Evolutionary conservation across 2,329 filamentous ascomycete species (phyloP), one percentile per base, ranked within the genome.

Genomic region (Cercospora sp.): DNA sequence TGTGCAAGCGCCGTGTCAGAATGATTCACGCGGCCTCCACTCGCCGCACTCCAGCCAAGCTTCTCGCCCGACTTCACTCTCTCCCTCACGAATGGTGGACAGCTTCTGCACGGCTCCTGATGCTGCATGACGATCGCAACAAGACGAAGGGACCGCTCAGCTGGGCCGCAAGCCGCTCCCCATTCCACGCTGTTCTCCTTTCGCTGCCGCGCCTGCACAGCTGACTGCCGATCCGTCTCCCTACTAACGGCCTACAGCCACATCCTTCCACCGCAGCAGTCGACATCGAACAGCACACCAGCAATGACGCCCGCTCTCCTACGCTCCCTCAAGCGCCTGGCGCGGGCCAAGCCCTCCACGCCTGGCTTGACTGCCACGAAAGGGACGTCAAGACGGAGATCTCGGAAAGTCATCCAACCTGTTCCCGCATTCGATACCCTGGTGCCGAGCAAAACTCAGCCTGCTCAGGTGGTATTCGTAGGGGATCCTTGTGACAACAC

Each of bases 401-500:
- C 59, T 28, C 36, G 59, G 59, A 45, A 57, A 12, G 18, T 26
- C 10, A 13, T 61, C 59, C 59, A 48, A 61, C 33, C 31, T 45
- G 59, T 18, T 62, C 30, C 36, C 60, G 60, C 60, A 9, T 18
- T 51, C 33, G 40, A 51, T 28, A 31, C 40, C 60, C 40, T 28
- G 60, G 40, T 28, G 33, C 31, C 28, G 31, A 59, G 60, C 36
- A 26, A 30, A 31, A 62, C 60, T 31, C 40, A 51, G 60, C 60
- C 55, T 59, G 55, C 55, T 36, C 26, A 59, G 55, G 26, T 62
- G 60, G 18, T 62, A 18, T 45, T 36, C 51, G 9, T 40, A 57
- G 60, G 62, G 30, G 18, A 64, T 58, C 62, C 62, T 59, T 58
- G 51, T 64, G 62, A 64, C 31, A n/a, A 30, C 30, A 31, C 62